A percentile compares a stretch with the other conserved stretches of the same genome.
These are phyloP conservation scores for Rubroboletus pulcherrimus DNA, from an alignment of 768 basidiomycete genomes.

Conservation along the genomic window DNA sequence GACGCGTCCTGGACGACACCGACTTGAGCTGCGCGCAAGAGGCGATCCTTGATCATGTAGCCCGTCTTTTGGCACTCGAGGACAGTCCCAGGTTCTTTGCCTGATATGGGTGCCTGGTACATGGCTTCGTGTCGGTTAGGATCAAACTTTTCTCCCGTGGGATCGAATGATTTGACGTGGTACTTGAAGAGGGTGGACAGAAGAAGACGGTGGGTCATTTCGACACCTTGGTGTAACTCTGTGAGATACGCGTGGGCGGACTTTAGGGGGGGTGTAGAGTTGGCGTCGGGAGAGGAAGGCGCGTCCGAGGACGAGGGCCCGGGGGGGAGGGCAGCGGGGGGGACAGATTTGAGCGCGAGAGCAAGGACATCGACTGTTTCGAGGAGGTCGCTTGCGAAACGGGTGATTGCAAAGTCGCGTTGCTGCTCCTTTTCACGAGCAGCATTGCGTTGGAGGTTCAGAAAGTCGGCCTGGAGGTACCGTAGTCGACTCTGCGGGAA, in stretches of 20 bases:
- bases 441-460: slow-evolving; percentile 91
- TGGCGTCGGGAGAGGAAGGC: slow-evolving; percentile 27
- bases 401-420: slow-evolving; percentile 87
- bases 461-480: slow-evolving; percentile 92
- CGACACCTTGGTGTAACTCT: slow-evolving; percentile 82
- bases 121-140: slow-evolving; percentile 95
- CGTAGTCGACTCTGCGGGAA: slow-evolving; percentile 73
- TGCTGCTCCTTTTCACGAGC: slow-evolving; percentile 90
- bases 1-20: slow-evolving; percentile 79
- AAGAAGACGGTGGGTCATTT: slow-evolving; percentile 86
- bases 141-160: slow-evolving; percentile 89
- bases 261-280: slow-evolving; percentile 42
- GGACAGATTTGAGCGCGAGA: slow-evolving; percentile 80
- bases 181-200: slow-evolving; percentile 89
- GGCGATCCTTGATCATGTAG: slow-evolving; percentile 91
- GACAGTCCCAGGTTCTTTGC: slow-evolving; percentile 83
- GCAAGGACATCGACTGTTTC: slow-evolving; percentile 88
- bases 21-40: slow-evolving; percentile 93
- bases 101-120: slow-evolving; percentile 90
- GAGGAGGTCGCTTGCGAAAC: slow-evolving; percentile 86
- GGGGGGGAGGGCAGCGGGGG: slow-evolving; percentile 40
- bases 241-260: slow-evolving; percentile 53
- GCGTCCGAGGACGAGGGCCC: slow-evolving; percentile 24
- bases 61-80: slow-evolving; percentile 89
- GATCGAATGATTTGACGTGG: slow-evolving; percentile 88